These are phyloP conservation scores for Aquanectria penicillioides DNA, from an alignment of 2,329 filamentous ascomycete species.

Conservation along the genomic window DNA sequence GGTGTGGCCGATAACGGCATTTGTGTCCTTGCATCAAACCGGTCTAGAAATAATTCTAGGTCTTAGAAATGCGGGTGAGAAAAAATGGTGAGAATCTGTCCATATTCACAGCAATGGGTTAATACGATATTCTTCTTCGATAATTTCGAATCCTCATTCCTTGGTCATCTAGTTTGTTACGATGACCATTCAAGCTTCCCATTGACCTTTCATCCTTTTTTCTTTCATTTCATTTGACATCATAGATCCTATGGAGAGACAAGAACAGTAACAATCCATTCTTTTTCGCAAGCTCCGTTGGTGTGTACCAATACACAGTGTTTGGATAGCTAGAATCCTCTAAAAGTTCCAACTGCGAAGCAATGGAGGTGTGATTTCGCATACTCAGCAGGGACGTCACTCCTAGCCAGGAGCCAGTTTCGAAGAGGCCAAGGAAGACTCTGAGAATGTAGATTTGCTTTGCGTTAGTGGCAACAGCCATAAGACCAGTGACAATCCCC, in stretches of 20 bases:
- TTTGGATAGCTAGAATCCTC: background rate
- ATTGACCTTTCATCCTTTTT: no score
- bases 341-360: no score
- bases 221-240: conserved; percentile 56
- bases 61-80: no score
- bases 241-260: conserved; percentile 52
- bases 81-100: no score
- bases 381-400: conserved; percentile 48
- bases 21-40: no score
- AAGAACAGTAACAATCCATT: conserved; percentile 55
- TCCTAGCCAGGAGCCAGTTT: conserved; percentile 49
- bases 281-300: conserved; percentile 32
- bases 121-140: no score
- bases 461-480: conserved; percentile 46
- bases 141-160: no score
- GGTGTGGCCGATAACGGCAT: no score
- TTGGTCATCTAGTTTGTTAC: no score
- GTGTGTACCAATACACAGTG: conserved; percentile 26
- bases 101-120: no score
- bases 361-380: background rate
- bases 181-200: no score
- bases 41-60: no score
- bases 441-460: conserved; percentile 49
- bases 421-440: conserved; percentile 52
- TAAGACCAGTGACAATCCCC: conserved; percentile 38